Conservation (phyloP, 805 yeast species). For the Yamadazyma takamatsuzukensis region DNA sequence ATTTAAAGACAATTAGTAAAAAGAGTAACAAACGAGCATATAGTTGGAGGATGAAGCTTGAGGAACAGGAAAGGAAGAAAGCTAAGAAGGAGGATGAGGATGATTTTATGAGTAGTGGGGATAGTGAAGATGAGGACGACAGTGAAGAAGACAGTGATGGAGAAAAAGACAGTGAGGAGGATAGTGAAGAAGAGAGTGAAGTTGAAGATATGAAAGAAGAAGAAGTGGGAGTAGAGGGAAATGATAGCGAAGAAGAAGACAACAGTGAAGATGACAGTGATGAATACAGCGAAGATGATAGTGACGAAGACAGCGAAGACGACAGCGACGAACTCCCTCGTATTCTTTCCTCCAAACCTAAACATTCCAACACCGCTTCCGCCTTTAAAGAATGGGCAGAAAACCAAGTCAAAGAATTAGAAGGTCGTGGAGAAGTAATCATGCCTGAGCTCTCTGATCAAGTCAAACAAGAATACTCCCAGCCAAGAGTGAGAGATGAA, state of each 20-base stretch:
- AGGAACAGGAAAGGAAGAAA: slow-evolving; percentile 35
- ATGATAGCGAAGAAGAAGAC: slow-evolving; percentile 26
- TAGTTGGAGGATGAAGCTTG: slow-evolving; percentile 59
- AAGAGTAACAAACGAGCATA: slow-evolving; percentile 45
- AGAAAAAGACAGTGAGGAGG: slow-evolving; percentile 20
- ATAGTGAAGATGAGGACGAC: slow-evolving; percentile 19
- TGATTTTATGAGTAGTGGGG: slow-evolving; percentile 49
- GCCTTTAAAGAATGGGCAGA: slow-evolving; percentile 90
- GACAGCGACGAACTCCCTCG: slow-evolving; percentile 29
- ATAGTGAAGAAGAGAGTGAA: slow-evolving; percentile 18
- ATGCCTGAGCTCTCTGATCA: slow-evolving; percentile 47
- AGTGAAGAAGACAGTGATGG: slow-evolving; percentile 19
- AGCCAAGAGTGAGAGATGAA: slow-evolving; percentile 59
- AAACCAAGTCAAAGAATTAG: slow-evolving; percentile 58
- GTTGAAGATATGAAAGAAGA: slow-evolving; percentile 24
- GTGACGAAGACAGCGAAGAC: slow-evolving; percentile 25
- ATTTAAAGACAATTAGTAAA: slow-evolving; percentile 43
- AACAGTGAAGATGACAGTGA: slow-evolving; percentile 27
- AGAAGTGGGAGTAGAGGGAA: slow-evolving; percentile 19
- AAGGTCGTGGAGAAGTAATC: slow-evolving; percentile 50
- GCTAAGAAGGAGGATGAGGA: slow-evolving; percentile 53
- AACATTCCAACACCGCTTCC: slow-evolving; percentile 40
- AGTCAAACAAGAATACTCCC: slow-evolving; percentile 40
- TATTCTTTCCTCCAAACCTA: slow-evolving; percentile 37
- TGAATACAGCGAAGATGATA: slow-evolving; percentile 27